Conservation (phyloP, 1,139 yeast species). For the Yamadazyma blattariae region DNA sequence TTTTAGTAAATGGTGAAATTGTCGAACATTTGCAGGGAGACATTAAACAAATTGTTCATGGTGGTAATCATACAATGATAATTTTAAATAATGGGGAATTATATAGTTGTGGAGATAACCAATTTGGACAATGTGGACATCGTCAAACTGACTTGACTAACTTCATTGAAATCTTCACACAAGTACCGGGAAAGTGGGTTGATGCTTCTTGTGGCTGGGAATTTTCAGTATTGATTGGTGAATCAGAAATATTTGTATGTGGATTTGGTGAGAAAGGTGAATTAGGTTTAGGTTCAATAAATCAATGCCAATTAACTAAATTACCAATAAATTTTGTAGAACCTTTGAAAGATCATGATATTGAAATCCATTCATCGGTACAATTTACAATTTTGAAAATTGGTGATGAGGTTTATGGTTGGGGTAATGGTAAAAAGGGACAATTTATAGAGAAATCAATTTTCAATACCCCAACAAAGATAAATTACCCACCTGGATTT, state of each 20-base stretch:
- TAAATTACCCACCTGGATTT: conserved; percentile 17
- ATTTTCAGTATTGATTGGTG: conserved; percentile 53
- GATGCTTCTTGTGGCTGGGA: conserved; percentile 77
- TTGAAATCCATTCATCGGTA: conserved; percentile 45
- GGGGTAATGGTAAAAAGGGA: conserved; percentile 83
- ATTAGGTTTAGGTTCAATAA: conserved; percentile 53
- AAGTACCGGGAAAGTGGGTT: conserved; percentile 35
- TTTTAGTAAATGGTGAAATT: conserved; percentile 15
- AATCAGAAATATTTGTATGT: conserved; percentile 44
- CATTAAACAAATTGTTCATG: conserved; percentile 50
- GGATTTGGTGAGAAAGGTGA: conserved; percentile 77
- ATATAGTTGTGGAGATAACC: conserved; percentile 60
- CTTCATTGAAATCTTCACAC: conserved; percentile 16
- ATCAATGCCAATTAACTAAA: conserved; percentile 14
- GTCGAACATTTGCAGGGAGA: conserved; percentile 1
- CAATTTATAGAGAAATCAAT: conserved; percentile 47
- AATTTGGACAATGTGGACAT: conserved; percentile 52
- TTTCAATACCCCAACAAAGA: conserved; percentile 24
- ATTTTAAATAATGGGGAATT: conserved; percentile 52
- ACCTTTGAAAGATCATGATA: conserved; percentile 16
- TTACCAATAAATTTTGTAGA: conserved; percentile 11
- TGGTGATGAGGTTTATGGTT: conserved; percentile 56
- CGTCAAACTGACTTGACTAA: conserved; percentile 7
- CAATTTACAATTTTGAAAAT: conserved; percentile 51
- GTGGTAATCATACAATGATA: conserved; percentile 84